Base-by-base conservation (phyloP, 257 asterid species). In the Orobanche coerulescens region DNA sequence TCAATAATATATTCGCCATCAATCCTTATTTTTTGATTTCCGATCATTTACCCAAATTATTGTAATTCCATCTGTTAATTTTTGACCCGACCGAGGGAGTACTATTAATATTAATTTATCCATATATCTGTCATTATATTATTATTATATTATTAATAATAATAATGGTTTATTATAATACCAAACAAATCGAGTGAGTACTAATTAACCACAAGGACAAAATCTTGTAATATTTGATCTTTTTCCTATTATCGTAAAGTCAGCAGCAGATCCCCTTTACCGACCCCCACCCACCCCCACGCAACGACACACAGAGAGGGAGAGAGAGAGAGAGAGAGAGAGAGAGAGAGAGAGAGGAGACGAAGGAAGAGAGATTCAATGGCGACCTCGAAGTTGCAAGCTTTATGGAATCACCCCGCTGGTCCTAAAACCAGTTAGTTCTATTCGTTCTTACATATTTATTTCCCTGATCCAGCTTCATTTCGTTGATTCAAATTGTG, bases 401-500 rank as follows among this genome's bases (percentile, higher is more conserved):
- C 87, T 51, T 61, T 78, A 1, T 78, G 87, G 87, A 78, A 81
- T 50, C 87, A 81, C 62, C 87, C 87, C 2, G 87, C 87, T 48
- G 87, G 87, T 62, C 87, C 87, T 57, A 81, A 78, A 75, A 81
- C 87, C 54, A 81, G 84, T 81, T 15, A 44, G 83, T 73, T 70
- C 59, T 52, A 10, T 26, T 51, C 53, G 24, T 48, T 36, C 43
- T 13, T 9, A 9, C 9, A 1, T 1, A 44, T 4, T 44, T 15
- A 16, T 44, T 44, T 44, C 10, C 13, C 25, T 6, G 56, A 37
- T 56, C 58, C 50, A 20, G 15, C 16, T 64, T 26, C 49, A 2
- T 67, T 56, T 8, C 6, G 1, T n/a, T 13, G 14, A 57, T 55
- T 55, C 50, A 28, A 63, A 49, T 62, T 49, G 48, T 16, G 23